Evolutionary conservation across 106 monocot species (phyloP).

Genomic region (Dioscorea dumetorum): DNA sequence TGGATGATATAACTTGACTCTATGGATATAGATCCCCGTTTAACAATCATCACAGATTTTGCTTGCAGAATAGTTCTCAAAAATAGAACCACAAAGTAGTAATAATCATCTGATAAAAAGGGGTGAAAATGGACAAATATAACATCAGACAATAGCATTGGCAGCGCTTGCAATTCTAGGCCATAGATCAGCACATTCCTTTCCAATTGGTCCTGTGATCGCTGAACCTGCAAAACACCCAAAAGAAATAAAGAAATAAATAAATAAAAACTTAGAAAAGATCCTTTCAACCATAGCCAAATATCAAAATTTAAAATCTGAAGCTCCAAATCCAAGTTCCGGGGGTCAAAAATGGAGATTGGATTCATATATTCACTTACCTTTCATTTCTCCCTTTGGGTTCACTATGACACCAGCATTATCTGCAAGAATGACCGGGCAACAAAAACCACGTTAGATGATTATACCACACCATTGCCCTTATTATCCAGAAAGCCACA

Average conservation of each 20-base stretch:
- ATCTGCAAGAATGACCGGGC: constrained; percentile 19
- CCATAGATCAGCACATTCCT: constrained; percentile 87
- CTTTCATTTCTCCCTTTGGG: constrained; percentile 76
- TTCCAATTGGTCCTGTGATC: constrained; percentile 75
- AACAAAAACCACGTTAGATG: not conserved
- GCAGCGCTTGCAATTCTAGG: constrained; percentile 63
- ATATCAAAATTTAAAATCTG: not conserved
- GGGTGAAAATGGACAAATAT: too few species aligned
- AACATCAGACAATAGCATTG: too few species aligned
- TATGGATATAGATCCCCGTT: too few species aligned
- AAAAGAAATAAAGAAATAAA: not conserved
- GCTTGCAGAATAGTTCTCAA: too few species aligned
- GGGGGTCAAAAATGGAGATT: too few species aligned
- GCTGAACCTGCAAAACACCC: constrained; percentile 49
- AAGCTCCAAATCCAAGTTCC: not conserved
- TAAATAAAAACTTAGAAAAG: too few species aligned
- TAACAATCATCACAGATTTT: too few species aligned
- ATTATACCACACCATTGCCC: not conserved
- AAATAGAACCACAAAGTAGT: too few species aligned
- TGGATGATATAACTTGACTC: too few species aligned
- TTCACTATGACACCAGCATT: constrained; percentile 64
- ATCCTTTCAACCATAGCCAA: not conserved
- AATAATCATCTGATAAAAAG: too few species aligned
- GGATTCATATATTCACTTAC: constrained; percentile 3
- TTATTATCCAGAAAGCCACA: not conserved